Evolutionary conservation across 345 rosid species (phyloP), one percentile per base, ranked within the genome.

Genomic region (Eucalyptus marginata): DNA sequence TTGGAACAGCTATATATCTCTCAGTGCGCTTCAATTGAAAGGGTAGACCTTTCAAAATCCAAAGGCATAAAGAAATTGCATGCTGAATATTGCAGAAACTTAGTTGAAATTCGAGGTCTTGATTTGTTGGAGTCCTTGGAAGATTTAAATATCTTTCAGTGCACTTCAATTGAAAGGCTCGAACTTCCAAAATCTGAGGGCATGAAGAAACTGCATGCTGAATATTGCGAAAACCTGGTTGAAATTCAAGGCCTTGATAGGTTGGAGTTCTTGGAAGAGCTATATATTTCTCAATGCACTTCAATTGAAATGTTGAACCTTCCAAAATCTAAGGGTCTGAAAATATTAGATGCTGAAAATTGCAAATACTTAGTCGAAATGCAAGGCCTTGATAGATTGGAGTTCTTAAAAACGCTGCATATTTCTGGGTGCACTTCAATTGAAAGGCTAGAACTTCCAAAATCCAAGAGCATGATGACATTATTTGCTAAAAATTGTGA

Each of bases 331-430:
- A 20, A 54, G 59, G 5, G 1, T 54, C 6, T 54, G 5, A 54
- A 20, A 22, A 54, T 8, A 54, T 15, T 54, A 54, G 24, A 54
- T 20, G 25, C 59, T 54, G 11, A 54, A 54, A 54, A 54, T 54
- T 54, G 59, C 1, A 1, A 54, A 54, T 2, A 0, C 59, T 54
- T 54, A 54, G 59, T 54, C 4, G 1, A 54, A 54, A 54, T 54
- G 8, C 59, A 54, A 54, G 59, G 29, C 64, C 64, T 58, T 10
- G n/a, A 25, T 58, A 58, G 64, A 11, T 24, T 58, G 14, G 64
- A 24, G 29, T 10, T 25, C 64, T 5, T 58, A 1, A 12, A 58
- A 24, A 11, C 0, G 4, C 6, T 25, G 7, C 0, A 6, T 24
- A 58, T 58, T 4, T 56, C 13, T 9, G 62, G 29, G 12, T 56